Evolutionary conservation across 805 yeast genomes (phyloP).

Genomic region (Blastobotrys parvus): DNA sequence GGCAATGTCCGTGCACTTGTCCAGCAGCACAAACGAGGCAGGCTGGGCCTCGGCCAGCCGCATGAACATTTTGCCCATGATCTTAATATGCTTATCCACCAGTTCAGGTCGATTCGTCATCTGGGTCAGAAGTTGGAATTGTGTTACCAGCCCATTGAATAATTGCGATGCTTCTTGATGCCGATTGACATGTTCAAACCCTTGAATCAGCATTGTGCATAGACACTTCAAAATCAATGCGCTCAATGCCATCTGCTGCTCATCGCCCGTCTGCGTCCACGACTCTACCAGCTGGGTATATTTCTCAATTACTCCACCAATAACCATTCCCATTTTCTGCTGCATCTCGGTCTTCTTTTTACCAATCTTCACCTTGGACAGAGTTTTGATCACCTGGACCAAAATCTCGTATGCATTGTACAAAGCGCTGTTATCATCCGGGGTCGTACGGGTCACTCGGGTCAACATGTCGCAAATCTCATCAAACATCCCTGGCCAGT

Average conservation of each 20-base stretch:
- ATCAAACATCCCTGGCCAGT: constrained; percentile 79
- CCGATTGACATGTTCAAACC: constrained; percentile 50
- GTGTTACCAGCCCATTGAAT: constrained; percentile 30
- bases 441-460: constrained; percentile 35
- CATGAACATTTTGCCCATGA: constrained; percentile 67
- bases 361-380: constrained; percentile 76
- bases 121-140: constrained; percentile 23
- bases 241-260: constrained; percentile 44
- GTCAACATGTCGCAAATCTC: constrained; percentile 32
- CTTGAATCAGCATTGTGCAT: neutral
- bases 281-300: constrained; percentile 52
- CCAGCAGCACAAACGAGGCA: constrained; percentile 60
- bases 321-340: constrained; percentile 2
- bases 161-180: constrained; percentile 52
- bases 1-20: constrained; percentile 34
- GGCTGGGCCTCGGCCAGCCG: constrained; percentile 54
- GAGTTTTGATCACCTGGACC: constrained; percentile 68
- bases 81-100: constrained; percentile 62
- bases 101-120: constrained; percentile 38
- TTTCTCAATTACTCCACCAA: constrained; percentile 40
- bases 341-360: constrained; percentile 72
- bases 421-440: constrained; percentile 36
- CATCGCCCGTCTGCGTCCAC: constrained; percentile 36
- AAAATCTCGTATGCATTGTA: constrained; percentile 58
- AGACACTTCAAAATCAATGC: neutral